Percentiles rank a stretch among this genome's conserved stretches.
Conservation (phyloP, 2,329 filamentous ascomycete genomes). For the Tetracladium maxilliforme region DNA sequence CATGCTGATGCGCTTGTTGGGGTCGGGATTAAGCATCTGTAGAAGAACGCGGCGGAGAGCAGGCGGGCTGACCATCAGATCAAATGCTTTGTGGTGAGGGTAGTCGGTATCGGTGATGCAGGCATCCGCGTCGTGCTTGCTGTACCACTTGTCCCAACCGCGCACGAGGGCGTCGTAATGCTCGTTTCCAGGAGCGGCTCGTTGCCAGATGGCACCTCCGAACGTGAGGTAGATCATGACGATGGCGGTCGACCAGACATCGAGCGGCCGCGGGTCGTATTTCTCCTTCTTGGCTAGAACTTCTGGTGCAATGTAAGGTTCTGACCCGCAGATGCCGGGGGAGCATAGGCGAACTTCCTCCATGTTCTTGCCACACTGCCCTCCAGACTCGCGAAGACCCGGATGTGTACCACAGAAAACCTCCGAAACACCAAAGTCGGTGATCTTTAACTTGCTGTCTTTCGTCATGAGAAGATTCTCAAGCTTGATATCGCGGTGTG, state of each 20-base stretch:
- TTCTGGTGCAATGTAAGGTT: slow-evolving; percentile 80
- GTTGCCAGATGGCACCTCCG: slow-evolving; percentile 59
- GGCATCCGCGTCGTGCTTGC: slow-evolving; percentile 30
- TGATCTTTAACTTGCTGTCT: slow-evolving; percentile 76
- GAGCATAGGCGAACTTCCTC: slow-evolving; percentile 54
- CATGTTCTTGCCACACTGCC: slow-evolving; percentile 62
- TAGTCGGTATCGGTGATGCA: slow-evolving; percentile 43
- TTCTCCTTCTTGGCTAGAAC: slow-evolving; percentile 52
- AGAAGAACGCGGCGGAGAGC: slow-evolving; percentile 57
- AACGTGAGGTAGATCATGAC: slow-evolving; percentile 69
- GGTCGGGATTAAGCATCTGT: slow-evolving; percentile 72
- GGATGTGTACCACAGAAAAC: slow-evolving; percentile 75
- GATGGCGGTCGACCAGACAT: slow-evolving; percentile 77
- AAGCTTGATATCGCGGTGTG: slow-evolving; percentile 81
- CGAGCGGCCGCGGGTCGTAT: slow-evolving; percentile 65
- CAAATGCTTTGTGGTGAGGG: slow-evolving; percentile 50
- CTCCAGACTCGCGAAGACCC: slow-evolving; percentile 56
- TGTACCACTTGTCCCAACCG: slow-evolving; percentile 57
- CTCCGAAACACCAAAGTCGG: slow-evolving; percentile 81
- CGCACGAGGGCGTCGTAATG: slow-evolving; percentile 50
- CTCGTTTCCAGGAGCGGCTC: slow-evolving; percentile 37
- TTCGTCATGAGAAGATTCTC: slow-evolving; percentile 73
- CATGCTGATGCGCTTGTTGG: slow-evolving; percentile 54
- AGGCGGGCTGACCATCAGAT: slow-evolving; percentile 49
- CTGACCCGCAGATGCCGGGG: slow-evolving; percentile 71